Conservation (phyloP, 192 early-diverging fungal species). For the Backusella morwellensis region DNA sequence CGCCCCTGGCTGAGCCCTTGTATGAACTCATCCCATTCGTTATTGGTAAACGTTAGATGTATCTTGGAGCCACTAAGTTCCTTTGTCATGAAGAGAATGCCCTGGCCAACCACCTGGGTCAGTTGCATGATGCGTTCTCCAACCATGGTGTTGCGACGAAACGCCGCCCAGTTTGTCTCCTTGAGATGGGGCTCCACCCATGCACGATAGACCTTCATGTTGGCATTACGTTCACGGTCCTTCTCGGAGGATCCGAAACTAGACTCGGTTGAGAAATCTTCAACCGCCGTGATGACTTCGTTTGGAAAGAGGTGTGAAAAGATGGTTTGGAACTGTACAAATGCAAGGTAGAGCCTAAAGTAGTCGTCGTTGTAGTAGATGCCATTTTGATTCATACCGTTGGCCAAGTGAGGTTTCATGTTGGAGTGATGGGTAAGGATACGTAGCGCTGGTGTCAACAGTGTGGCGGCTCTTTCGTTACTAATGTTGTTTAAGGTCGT, state of each 20-base stretch:
- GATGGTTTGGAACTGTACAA: conserved; percentile 34
- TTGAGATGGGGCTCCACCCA: conserved; percentile 35
- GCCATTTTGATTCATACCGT: conserved; percentile 46
- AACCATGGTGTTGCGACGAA: conserved; percentile 38
- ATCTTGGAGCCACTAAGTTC: conserved; percentile 47
- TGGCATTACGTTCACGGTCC: conserved; percentile 34
- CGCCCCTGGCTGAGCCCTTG: conserved; percentile 13
- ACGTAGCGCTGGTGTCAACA: conserved; percentile 20
- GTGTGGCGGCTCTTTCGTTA: conserved; percentile 2
- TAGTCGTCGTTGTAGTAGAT: conserved; percentile 43
- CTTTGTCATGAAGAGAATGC: conserved; percentile 47
- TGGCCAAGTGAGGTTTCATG: conserved; percentile 40
- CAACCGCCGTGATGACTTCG: conserved; percentile 11
- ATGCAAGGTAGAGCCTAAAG: conserved; percentile 38
- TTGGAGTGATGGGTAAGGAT: conserved; percentile 29
- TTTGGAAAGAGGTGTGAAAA: conserved; percentile 32
- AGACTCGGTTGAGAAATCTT: not conserved
- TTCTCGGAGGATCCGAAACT: not conserved
- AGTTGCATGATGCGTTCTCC: conserved; percentile 40
- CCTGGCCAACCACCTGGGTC: conserved; percentile 38
- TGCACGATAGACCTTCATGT: conserved; percentile 37
- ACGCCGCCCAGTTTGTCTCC: conserved; percentile 40
- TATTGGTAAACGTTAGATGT: conserved; percentile 40
- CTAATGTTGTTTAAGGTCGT: not conserved
- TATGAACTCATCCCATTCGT: conserved; percentile 42